Conservation (phyloP, 192 early-diverging fungal species). For the Rhizophagus prolifer region DNA sequence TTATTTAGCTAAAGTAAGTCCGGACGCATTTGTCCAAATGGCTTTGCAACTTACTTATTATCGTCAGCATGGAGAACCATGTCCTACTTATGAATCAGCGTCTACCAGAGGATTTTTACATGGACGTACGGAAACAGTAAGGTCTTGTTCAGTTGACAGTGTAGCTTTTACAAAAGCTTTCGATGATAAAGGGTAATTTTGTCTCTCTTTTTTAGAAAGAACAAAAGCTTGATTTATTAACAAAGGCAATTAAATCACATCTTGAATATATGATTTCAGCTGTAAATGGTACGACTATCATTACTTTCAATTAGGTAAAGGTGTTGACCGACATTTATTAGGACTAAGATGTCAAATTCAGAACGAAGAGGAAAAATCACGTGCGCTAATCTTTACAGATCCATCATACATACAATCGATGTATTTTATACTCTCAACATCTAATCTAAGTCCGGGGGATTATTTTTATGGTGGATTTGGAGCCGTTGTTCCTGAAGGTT, state of each 20-base stretch:
- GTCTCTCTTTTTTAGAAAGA: slow-evolving; percentile 8
- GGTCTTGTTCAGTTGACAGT: slow-evolving; percentile 75
- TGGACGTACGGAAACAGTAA: slow-evolving; percentile 92
- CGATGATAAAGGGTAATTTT: slow-evolving; percentile 55
- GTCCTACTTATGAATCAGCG: slow-evolving; percentile 77
- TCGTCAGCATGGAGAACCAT: slow-evolving; percentile 65
- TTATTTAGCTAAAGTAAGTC: slow-evolving; percentile 62
- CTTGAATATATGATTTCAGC: slow-evolving; percentile 75
- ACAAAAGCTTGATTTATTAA: slow-evolving; percentile 56
- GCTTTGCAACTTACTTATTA: slow-evolving; percentile 84
- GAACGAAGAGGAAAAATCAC: slow-evolving; percentile 53
- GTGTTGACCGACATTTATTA: slow-evolving; percentile 91
- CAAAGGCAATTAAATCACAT: slow-evolving; percentile 69
- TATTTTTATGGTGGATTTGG: slow-evolving; percentile 81
- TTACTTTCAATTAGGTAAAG: slow-evolving; percentile 50
- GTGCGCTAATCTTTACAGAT: slow-evolving; percentile 80
- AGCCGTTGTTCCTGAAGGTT: slow-evolving; percentile 80
- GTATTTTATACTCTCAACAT: slow-evolving; percentile 81
- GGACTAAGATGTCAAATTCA: slow-evolving; percentile 75
- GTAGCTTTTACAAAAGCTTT: slow-evolving; percentile 75
- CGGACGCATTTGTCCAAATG: slow-evolving; percentile 92
- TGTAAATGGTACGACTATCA: slow-evolving; percentile 43
- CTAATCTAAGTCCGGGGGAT: slow-evolving; percentile 74
- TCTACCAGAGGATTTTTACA: slow-evolving; percentile 71
- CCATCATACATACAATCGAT: slow-evolving; percentile 74